Evolutionary conservation across 306 rosid species (phyloP).

Genomic region (Neltuma alba): DNA sequence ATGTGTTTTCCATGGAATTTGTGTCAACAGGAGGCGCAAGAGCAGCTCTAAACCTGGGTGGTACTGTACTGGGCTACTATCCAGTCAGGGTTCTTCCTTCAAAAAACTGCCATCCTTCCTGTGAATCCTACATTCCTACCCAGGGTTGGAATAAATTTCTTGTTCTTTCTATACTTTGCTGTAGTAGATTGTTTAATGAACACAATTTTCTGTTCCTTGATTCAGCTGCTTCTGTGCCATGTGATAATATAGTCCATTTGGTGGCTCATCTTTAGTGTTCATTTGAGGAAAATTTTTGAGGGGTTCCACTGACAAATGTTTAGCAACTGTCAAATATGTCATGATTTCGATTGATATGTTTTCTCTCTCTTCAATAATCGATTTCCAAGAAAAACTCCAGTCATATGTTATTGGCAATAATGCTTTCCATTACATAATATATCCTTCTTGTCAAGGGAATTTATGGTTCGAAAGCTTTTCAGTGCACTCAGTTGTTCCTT

Average conservation of each 20-base stretch:
- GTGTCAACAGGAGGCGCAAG: slow-evolving; percentile 81
- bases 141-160: slow-evolving; percentile 59
- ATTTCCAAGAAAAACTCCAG: background rate
- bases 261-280: slow-evolving; percentile 5
- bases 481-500: slow-evolving; percentile 7
- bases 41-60: slow-evolving; percentile 85
- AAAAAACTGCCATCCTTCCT: slow-evolving; percentile 97
- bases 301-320: no score
- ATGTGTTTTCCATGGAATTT: slow-evolving; percentile 36
- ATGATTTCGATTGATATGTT: background rate
- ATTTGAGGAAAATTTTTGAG: background rate
- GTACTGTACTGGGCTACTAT: slow-evolving; percentile 91
- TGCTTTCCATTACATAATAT: background rate
- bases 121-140: slow-evolving; percentile 98
- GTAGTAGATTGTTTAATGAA: slow-evolving; percentile 19
- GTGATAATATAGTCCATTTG: background rate
- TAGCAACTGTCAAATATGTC: background rate
- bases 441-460: background rate
- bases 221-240: slow-evolving; percentile 5
- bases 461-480: background rate
- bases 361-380: background rate
- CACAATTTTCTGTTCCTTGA: background rate
- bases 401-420: background rate
- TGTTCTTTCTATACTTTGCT: slow-evolving; percentile 2
- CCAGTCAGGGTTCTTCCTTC: slow-evolving; percentile 97